phyloP scores from a whole-genome alignment of 169 alveolate species.

The Plasmodium vinckei region DNA sequence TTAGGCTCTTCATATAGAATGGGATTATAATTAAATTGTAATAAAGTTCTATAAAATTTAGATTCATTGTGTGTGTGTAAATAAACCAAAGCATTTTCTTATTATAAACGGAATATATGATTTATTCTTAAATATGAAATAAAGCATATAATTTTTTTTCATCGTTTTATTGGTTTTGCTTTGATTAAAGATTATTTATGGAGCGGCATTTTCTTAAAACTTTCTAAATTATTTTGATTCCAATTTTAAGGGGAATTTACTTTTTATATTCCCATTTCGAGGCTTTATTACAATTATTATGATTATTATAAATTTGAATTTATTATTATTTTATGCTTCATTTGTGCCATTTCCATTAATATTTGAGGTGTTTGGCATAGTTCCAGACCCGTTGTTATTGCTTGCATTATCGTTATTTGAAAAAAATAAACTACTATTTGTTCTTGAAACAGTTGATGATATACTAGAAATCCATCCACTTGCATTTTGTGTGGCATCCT shows the following conservation, averaged over 20 bases:
- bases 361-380: not conserved
- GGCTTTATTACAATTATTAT: too few species aligned
- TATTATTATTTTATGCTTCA: too few species aligned
- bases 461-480: constrained; percentile 76
- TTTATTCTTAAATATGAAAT: not conserved
- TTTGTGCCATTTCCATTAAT: not conserved
- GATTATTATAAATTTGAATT: too few species aligned
- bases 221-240: too few species aligned
- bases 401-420: constrained; percentile 22
- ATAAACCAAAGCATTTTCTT: not conserved
- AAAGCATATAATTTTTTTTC: not conserved
- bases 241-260: too few species aligned
- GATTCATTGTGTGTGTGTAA: not conserved
- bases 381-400: not conserved
- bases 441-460: constrained; percentile 59
- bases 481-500: constrained; percentile 75
- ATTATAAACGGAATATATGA: not conserved
- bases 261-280: too few species aligned
- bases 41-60: not conserved
- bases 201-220: too few species aligned
- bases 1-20: too few species aligned
- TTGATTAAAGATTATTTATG: too few species aligned
- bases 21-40: not conserved
- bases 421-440: constrained; percentile 66
- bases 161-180: too few species aligned